Evolutionary conservation across 805 yeast genomes (phyloP).

Genomic region (Candida caryicola): DNA sequence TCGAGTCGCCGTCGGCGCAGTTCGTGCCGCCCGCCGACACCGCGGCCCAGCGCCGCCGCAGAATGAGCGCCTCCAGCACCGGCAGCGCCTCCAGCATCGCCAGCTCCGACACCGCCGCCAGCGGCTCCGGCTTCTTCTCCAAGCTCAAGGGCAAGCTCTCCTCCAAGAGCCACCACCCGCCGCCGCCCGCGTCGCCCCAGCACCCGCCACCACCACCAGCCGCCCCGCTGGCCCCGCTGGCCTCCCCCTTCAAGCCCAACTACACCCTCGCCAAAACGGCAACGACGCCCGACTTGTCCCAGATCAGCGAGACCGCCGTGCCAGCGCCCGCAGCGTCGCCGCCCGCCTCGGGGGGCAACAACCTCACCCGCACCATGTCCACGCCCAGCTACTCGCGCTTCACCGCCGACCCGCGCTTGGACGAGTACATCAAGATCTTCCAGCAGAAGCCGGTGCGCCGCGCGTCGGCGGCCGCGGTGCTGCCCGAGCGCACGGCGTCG

Average conservation of each 20-base stretch:
- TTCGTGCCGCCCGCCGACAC: background rate
- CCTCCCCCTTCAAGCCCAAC: constrained; percentile 16
- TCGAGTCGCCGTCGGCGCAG: constrained; percentile 9
- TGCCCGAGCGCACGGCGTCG: constrained; percentile 3
- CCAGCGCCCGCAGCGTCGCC: constrained; percentile 1
- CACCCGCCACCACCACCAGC: constrained; percentile 4
- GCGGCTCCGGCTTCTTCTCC: constrained; percentile 29
- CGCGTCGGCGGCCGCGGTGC: constrained; percentile 10
- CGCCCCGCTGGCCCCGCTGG: constrained; percentile 3
- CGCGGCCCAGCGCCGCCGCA: constrained; percentile 8
- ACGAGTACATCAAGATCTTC: constrained; percentile 36
- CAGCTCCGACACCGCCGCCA: constrained; percentile 12
- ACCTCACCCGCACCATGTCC: constrained; percentile 12
- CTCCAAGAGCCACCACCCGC: constrained; percentile 6
- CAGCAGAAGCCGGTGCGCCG: constrained; percentile 21
- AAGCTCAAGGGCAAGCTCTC: constrained; percentile 32
- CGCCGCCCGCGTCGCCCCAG: background rate
- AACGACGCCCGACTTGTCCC: background rate
- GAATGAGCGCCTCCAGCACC: constrained; percentile 18
- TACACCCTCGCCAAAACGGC: constrained; percentile 12
- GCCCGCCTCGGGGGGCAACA: no score
- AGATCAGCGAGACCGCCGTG: background rate
- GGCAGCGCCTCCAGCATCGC: constrained; percentile 17
- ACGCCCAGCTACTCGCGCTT: constrained; percentile 7
- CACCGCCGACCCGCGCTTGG: constrained; percentile 30